Percentiles rank a stretch among this genome's conserved stretches.
Evolutionary conservation across 2,329 filamentous ascomycete species (phyloP).

Genomic region (Cladosporium sp.): DNA sequence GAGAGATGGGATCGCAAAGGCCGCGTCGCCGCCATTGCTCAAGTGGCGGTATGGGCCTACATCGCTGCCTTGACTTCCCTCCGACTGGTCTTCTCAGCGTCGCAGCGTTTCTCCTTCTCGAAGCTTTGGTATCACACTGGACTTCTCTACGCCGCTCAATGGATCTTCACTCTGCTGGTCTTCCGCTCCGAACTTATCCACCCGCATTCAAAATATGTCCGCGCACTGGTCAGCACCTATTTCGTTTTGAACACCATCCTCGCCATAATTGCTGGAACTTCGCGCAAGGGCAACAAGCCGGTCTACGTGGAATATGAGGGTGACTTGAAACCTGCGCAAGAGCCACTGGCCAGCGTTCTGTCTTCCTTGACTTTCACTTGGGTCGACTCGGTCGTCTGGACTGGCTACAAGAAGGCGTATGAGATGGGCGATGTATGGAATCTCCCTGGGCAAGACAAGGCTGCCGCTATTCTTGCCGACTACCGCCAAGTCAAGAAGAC

Average conservation of each 20-base stretch:
- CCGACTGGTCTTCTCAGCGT: slow-evolving; percentile 61
- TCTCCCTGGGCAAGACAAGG: slow-evolving; percentile 80
- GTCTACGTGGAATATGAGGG: slow-evolving; percentile 87
- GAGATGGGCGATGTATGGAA: slow-evolving; percentile 92
- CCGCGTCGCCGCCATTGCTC: slow-evolving; percentile 58
- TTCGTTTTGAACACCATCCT: slow-evolving; percentile 73
- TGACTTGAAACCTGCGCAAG: slow-evolving; percentile 77
- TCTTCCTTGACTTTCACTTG: slow-evolving; percentile 85
- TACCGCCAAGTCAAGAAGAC: slow-evolving; percentile 86
- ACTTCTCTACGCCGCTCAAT: slow-evolving; percentile 74
- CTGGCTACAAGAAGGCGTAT: slow-evolving; percentile 78
- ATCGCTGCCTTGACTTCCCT: slow-evolving; percentile 68
- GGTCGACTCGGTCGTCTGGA: slow-evolving; percentile 85
- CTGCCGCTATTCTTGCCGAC: slow-evolving; percentile 69
- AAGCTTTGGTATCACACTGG: slow-evolving; percentile 91
- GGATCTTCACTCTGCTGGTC: slow-evolving; percentile 69
- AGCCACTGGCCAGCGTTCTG: slow-evolving; percentile 82
- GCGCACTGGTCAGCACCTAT: slow-evolving; percentile 65
- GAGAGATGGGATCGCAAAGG: slow-evolving; percentile 53
- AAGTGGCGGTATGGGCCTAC: slow-evolving; percentile 75
- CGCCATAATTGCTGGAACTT: slow-evolving; percentile 70
- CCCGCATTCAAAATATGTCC: slow-evolving; percentile 59
- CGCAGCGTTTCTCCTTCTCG: slow-evolving; percentile 61
- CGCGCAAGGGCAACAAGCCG: slow-evolving; percentile 86
- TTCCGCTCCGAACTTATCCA: slow-evolving; percentile 86